Evolutionary conservation across 371 early-diverging fungal species (phyloP).

Genomic region (Mortierella sp.): DNA sequence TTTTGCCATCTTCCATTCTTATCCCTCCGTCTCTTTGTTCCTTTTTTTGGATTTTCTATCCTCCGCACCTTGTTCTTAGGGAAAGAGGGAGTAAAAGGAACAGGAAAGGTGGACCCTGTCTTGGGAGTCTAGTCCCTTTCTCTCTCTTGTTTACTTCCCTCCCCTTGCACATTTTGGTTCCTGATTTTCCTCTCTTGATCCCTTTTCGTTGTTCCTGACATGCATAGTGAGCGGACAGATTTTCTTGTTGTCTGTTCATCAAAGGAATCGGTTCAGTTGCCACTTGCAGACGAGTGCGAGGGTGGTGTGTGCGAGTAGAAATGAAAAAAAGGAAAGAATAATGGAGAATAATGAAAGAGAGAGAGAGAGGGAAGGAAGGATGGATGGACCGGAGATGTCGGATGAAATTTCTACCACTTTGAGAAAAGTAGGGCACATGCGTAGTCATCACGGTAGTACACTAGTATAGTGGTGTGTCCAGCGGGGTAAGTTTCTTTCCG

Average conservation of each 20-base stretch:
- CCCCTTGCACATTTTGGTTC: neutral
- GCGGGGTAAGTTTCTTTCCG: too few relatives aligned
- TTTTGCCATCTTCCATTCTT: conserved; percentile 19
- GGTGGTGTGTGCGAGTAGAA: neutral
- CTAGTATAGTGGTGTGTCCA: too few relatives aligned
- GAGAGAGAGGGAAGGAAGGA: neutral
- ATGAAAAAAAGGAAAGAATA: neutral
- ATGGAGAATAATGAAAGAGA: neutral
- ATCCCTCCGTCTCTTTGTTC: neutral
- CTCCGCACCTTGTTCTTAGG: neutral
- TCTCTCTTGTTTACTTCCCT: neutral
- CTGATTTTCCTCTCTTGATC: neutral
- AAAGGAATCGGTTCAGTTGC: neutral
- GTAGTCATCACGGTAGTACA: too few relatives aligned
- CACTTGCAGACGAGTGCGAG: neutral
- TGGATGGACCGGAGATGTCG: neutral
- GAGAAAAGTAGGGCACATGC: neutral
- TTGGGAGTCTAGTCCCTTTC: neutral
- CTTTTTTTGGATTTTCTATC: neutral
- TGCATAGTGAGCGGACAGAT: neutral
- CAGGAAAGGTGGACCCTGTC: neutral
- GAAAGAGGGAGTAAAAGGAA: too few relatives aligned
- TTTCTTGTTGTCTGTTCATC: neutral
- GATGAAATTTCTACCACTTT: neutral
- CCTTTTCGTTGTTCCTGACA: neutral